A percentile compares a stretch with the other conserved stretches of the same genome.
Evolutionary conservation across 1,139 yeast species (phyloP).

Genomic region (Diutina neorugosa): DNA sequence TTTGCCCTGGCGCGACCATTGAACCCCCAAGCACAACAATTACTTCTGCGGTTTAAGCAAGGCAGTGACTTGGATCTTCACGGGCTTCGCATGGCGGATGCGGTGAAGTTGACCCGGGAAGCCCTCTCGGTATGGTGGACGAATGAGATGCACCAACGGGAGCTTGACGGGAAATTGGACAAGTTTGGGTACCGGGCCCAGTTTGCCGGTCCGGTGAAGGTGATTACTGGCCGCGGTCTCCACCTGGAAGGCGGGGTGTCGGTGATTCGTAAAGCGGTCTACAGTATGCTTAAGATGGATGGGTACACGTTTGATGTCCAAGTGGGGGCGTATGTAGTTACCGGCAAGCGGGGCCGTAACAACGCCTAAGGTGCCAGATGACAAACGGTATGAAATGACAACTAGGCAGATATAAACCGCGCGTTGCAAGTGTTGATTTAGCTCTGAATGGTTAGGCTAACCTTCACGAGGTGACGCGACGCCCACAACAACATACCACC

Average conservation of each 20-base stretch:
- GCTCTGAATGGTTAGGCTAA: too few species aligned
- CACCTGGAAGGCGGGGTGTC: slow-evolving; percentile 45
- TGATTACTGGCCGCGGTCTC: slow-evolving; percentile 53
- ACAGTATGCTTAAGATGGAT: slow-evolving; percentile 18
- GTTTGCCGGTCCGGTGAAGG: slow-evolving; percentile 23
- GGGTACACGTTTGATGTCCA: slow-evolving; percentile 32
- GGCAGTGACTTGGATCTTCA: background rate
- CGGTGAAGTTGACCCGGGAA: slow-evolving; percentile 20
- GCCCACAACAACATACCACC: too few species aligned
- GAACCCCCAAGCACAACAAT: background rate
- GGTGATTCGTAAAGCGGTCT: slow-evolving; percentile 28
- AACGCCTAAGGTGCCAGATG: too few species aligned
- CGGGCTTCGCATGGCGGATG: slow-evolving; percentile 20
- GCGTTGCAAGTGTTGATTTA: too few species aligned
- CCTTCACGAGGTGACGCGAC: too few species aligned
- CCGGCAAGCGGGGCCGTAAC: slow-evolving; percentile 23
- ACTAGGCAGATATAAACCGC: too few species aligned
- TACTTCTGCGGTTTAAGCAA: background rate
- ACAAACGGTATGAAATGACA: too few species aligned
- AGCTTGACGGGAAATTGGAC: slow-evolving; percentile 22
- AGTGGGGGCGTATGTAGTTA: slow-evolving; percentile 30
- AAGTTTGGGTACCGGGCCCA: slow-evolving; percentile 18
- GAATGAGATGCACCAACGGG: slow-evolving; percentile 29
- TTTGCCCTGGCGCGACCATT: background rate
- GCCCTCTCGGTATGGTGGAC: slow-evolving; percentile 44